Conservation (phyloP, 2,329 filamentous ascomycete species). For the Fusarium fujikuroi region DNA sequence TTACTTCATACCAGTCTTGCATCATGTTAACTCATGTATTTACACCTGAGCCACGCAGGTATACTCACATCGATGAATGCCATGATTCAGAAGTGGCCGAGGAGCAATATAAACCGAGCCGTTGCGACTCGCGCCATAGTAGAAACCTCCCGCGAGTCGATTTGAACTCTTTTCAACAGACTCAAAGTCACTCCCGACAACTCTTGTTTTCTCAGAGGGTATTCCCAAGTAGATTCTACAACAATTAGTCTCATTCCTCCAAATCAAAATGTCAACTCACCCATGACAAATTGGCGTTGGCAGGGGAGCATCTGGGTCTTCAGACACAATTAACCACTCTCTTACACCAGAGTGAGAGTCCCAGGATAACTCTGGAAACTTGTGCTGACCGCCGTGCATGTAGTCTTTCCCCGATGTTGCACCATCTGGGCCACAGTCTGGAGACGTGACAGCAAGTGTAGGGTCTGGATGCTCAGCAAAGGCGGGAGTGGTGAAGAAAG, state of each 20-base stretch:
- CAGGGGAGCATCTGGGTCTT: constrained; percentile 60
- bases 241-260: neutral
- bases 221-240: constrained; percentile 42
- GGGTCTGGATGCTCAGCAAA: constrained; percentile 49
- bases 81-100: constrained; percentile 60
- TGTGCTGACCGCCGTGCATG: constrained; percentile 52
- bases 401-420: constrained; percentile 51
- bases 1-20: constrained; percentile 59
- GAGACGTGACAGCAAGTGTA: constrained; percentile 53
- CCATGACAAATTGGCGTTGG: constrained; percentile 59
- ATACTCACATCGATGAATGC: constrained; percentile 59
- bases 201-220: constrained; percentile 23
- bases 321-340: constrained; percentile 59
- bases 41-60: neutral
- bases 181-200: constrained; percentile 51
- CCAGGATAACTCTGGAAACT: constrained; percentile 56
- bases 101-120: constrained; percentile 58
- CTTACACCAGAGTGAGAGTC: constrained; percentile 49
- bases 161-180: constrained; percentile 43
- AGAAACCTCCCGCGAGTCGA: constrained; percentile 57
- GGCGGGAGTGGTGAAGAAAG: constrained; percentile 51
- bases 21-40: neutral
- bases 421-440: constrained; percentile 53
- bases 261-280: constrained; percentile 40
- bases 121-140: constrained; percentile 56